These are phyloP conservation scores for Davidsoniella australis DNA, from an alignment of 2,329 filamentous ascomycete species.

Conservation along the genomic window DNA sequence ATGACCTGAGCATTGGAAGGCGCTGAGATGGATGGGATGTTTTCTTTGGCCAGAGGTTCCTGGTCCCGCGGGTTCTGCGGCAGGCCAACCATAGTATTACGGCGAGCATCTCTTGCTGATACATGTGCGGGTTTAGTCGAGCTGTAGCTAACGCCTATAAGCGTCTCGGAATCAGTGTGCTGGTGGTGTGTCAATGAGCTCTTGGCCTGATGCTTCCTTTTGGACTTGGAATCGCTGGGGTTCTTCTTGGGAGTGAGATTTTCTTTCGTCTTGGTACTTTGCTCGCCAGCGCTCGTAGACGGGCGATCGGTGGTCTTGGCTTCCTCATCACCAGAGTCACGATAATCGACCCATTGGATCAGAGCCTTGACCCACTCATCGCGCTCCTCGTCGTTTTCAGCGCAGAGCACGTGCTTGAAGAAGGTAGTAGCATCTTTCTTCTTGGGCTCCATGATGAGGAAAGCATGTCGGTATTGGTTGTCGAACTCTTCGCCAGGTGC, in stretches of 20 bases:
- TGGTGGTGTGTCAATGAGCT: slow-evolving; percentile 16
- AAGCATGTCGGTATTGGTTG: slow-evolving; percentile 92
- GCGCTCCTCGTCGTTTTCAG: slow-evolving; percentile 82
- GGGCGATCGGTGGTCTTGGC: slow-evolving; percentile 20
- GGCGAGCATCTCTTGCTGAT: slow-evolving; percentile 21
- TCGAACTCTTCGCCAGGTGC: slow-evolving; percentile 58
- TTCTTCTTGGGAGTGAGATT: slow-evolving; percentile 17
- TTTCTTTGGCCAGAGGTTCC: slow-evolving; percentile 21
- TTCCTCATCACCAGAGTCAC: slow-evolving; percentile 36
- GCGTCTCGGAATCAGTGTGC: slow-evolving; percentile 25
- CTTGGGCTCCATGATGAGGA: slow-evolving; percentile 87
- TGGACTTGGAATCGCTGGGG: slow-evolving; percentile 12
- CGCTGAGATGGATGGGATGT: slow-evolving; percentile 46
- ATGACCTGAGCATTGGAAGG: slow-evolving; percentile 76
- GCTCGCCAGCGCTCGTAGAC: slow-evolving; percentile 3
- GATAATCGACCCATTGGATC: slow-evolving; percentile 72
- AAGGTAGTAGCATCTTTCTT: slow-evolving; percentile 80
- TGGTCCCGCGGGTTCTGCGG: slow-evolving; percentile 18
- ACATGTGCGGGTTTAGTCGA: slow-evolving; percentile 34
- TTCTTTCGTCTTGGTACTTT: slow-evolving; percentile 26
- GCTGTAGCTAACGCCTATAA: slow-evolving; percentile 44
- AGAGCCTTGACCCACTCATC: slow-evolving; percentile 88
- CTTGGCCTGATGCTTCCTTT: slow-evolving; percentile 19
- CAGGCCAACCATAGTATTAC: slow-evolving; percentile 21
- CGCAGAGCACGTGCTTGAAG: slow-evolving; percentile 86